Base-by-base conservation (phyloP, 345 rosid genomes). In the Salix dunnii region DNA sequence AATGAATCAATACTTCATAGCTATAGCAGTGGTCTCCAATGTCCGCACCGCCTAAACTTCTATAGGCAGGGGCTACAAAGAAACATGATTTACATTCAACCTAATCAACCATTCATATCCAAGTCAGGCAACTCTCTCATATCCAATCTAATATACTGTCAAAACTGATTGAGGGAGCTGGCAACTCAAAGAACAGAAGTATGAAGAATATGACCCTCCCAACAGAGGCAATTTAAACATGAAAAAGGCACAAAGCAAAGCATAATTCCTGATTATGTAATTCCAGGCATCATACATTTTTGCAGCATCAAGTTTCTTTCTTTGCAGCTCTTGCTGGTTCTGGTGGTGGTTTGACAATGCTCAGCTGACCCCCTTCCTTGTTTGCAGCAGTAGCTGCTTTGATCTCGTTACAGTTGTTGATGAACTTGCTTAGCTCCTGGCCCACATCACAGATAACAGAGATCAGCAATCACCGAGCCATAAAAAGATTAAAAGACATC, bases 391-490 rank as follows among this genome's bases (percentile, higher is more conserved):
- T 89, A 35, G 97, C 94, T 42, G 96, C 91, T 84, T 91, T 93
- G 76, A 88, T 78, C 89, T 91, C 98, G 28, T 93, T 93, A 88
- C 96, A 90, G 18, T 87, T 94, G 83, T 95, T 95, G 74, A 93
- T 90, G 81, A 95, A 95, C 84, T 93, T 93, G 74, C 85, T 91
- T 64, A 91, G 76, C 75, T 91, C 97, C 98, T 93, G 87, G n/a
- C 43, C 36, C 63, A 58, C 42, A 66, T 65, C 31, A 46, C 13
- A 73, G 17, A 36, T 23, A 7, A 36, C 46, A 53, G 5, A 67
- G 14, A 55, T 17, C 9, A 8, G 67, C 7, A 33, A 48, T 74
- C 35, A 75, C 76, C 30, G 38, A 63, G n/a, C 38, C 11, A 14
- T 28, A 0, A 46, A 16, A 46, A 40, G 60, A 42, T 70, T 49